Conservation (phyloP, 2,329 filamentous ascomycete genomes). For the Aspergillus alliaceus region DNA sequence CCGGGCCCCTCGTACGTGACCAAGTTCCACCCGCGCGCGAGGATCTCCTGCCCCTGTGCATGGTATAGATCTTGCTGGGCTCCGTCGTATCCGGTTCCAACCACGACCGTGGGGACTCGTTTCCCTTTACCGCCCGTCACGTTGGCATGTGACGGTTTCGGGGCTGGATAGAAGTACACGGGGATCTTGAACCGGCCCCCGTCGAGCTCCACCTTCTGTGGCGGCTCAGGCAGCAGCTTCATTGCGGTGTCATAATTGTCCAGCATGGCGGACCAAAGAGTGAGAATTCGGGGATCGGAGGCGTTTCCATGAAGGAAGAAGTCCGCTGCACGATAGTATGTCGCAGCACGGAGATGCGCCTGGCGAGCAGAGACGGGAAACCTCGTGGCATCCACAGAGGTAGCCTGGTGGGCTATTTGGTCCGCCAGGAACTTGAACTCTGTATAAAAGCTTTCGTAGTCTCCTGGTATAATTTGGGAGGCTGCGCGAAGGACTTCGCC, state of each 20-base stretch:
- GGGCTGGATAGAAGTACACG: background rate
- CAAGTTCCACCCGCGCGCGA: slow-evolving; percentile 12
- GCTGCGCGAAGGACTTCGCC: background rate
- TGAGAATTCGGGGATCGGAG: background rate
- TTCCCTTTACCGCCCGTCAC: background rate
- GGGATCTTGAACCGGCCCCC: background rate
- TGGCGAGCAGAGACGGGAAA: background rate
- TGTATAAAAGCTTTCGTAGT: background rate
- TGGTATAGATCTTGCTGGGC: background rate
- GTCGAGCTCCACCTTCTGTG: background rate
- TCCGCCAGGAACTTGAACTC: background rate
- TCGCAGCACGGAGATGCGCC: background rate
- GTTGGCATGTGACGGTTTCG: background rate
- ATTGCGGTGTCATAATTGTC: background rate
- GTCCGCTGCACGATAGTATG: background rate
- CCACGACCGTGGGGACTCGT: background rate
- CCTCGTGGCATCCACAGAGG: background rate
- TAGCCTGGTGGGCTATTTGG: background rate
- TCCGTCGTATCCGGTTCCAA: background rate
- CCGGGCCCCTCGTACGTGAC: slow-evolving; percentile 51
- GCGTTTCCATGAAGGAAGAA: background rate
- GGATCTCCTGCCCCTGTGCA: background rate
- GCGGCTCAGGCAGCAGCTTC: background rate
- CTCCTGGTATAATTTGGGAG: background rate
- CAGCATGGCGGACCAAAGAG: background rate